A percentile compares a stretch with the other conserved stretches of the same genome.
Conservation (phyloP, 2,329 filamentous ascomycete species). For the Fusarium sororula region DNA sequence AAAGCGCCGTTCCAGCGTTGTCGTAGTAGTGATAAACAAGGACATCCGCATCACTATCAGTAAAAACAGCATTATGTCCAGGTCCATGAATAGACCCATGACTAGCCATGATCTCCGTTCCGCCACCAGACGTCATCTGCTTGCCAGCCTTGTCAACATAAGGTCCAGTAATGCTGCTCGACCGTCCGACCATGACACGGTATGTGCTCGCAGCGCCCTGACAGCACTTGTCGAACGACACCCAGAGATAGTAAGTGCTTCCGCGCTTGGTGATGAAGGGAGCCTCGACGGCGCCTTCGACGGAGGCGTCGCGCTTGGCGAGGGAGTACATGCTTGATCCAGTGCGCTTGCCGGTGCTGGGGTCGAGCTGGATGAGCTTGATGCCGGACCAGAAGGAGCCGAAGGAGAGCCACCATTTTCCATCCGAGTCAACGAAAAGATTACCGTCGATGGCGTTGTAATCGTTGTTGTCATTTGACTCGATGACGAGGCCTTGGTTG, state of each 20-base stretch:
- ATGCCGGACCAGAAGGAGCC: slow-evolving; percentile 47
- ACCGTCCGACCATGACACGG: slow-evolving; percentile 47
- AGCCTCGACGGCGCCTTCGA: slow-evolving; percentile 42
- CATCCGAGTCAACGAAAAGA: slow-evolving; percentile 41
- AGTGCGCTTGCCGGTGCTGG: slow-evolving; percentile 40
- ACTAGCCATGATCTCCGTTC: slow-evolving; percentile 43
- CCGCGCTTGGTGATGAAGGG: slow-evolving; percentile 44
- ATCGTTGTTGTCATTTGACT: slow-evolving; percentile 30
- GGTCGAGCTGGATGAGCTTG: slow-evolving; percentile 42
- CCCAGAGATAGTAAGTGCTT: slow-evolving; percentile 47
- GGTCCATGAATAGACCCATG: slow-evolving; percentile 45
- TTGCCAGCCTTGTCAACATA: slow-evolving; percentile 41
- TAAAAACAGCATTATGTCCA: slow-evolving; percentile 45
- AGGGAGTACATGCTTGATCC: slow-evolving; percentile 38
- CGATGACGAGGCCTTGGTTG: slow-evolving; percentile 43
- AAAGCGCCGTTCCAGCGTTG: slow-evolving; percentile 32
- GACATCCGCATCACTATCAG: slow-evolving; percentile 45
- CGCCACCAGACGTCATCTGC: slow-evolving; percentile 43
- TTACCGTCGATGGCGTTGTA: slow-evolving; percentile 47
- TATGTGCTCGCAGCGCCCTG: slow-evolving; percentile 44
- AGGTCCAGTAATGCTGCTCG: slow-evolving; percentile 42
- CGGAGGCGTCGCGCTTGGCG: slow-evolving; percentile 26
- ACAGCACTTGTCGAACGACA: slow-evolving; percentile 46
- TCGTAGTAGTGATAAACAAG: slow-evolving; percentile 47
- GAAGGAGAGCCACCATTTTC: slow-evolving; percentile 46